Conservation (phyloP, 805 yeast genomes). For the Cyberlindnera maclurae region DNA sequence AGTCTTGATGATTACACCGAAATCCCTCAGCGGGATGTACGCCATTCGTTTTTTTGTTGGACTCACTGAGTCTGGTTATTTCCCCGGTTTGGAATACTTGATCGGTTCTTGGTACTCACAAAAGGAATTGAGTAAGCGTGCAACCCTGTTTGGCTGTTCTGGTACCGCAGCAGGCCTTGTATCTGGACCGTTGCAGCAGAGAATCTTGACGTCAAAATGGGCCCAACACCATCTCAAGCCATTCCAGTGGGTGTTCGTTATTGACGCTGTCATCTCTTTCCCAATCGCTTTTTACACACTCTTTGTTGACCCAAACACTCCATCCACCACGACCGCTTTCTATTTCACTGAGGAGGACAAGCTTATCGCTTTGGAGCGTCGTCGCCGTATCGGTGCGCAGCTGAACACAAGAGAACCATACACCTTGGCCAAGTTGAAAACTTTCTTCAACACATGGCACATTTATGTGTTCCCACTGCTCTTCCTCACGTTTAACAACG, state of each 20-base stretch:
- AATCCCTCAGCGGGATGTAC: conserved; percentile 23
- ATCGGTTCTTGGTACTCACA: conserved; percentile 31
- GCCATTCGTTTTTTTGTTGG: conserved; percentile 36
- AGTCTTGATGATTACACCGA: conserved; percentile 26
- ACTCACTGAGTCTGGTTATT: conserved; percentile 38
- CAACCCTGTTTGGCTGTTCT: conserved; percentile 28
- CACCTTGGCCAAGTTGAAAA: conserved; percentile 32
- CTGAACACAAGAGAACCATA: conserved; percentile 35
- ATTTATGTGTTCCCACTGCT: conserved; percentile 35
- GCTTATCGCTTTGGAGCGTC: conserved; percentile 39
- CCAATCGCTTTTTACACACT: conserved; percentile 39
- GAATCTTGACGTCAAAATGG: conserved; percentile 23
- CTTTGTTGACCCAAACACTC: conserved; percentile 39
- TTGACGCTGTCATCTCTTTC: conserved; percentile 36
- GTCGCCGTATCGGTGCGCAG: conserved; percentile 35
- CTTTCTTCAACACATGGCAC: conserved; percentile 43
- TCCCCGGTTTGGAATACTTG: conserved; percentile 40
- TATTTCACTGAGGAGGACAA: conserved; percentile 36
- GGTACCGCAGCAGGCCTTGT: conserved; percentile 30
- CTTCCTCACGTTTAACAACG: conserved; percentile 15
- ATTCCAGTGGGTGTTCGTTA: conserved; percentile 40
- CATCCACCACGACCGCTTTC: conserved; percentile 37
- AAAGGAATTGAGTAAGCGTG: conserved; percentile 30
- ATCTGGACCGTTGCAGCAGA: conserved; percentile 33
- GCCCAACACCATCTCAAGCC: conserved; percentile 25